Evolutionary conservation across 768 basidiomycete genomes (phyloP), one percentile per base, ranked within the genome.

Genomic region (Serendipita indica): DNA sequence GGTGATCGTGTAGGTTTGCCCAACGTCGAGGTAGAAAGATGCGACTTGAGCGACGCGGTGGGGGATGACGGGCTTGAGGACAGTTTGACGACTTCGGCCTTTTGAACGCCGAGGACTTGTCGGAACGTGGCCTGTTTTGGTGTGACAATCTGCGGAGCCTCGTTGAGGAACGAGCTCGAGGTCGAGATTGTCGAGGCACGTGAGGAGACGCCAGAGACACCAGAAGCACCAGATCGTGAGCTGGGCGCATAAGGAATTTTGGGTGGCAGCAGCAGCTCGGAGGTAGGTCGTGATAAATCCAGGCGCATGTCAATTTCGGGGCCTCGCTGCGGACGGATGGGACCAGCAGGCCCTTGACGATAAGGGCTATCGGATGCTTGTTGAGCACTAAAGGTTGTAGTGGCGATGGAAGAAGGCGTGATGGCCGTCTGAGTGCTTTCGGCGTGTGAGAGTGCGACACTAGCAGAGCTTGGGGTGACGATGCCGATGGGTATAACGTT

Each of bases 401-500:
- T 27, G 7, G 49, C 30, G 10, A 54, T 54, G 4, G 49, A 54
- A 16, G 49, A 18, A 10, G 49, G 49, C 10, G 49, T 54, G 22
- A 10, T 16, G 10, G 49, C 30, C 30, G 49, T 27, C 7, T 27
- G 20, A 4, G 49, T 54, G 20, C 49, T 32, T 20, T 18, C 32
- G 4, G 10, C 22, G n/a, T 32, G 16, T 13, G 49, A 54, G 16
- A 22, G 20, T 6, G 7, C 41, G 10, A 54, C n/a, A 28, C 49
- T 54, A 30, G 49, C 20, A 10, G 49, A 54, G 20, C 79, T 79
- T 16, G 84, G 79, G 22, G 83, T 71, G 33, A 89, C 83, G 39
- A 89, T 75, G 12, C 87, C 87, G 61, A 90, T 89, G 61, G 87
- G 87, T 60, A 90, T 90, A 63, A 89, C 87, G 64, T 90, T 90